Conservation (phyloP, 106 monocot genomes). For the Dendrobium officinale region DNA sequence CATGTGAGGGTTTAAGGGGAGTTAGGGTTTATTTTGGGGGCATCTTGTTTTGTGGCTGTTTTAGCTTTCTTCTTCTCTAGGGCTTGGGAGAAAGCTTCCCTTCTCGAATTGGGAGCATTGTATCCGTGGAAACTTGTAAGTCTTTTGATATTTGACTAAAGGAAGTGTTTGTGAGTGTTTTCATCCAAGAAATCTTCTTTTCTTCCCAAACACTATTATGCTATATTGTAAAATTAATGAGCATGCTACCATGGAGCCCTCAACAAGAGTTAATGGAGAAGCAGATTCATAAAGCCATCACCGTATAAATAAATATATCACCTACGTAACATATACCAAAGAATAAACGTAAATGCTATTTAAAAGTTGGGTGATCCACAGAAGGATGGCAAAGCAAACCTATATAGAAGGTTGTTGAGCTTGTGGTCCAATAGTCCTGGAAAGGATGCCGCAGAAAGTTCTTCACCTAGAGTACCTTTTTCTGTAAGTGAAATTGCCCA, state of each 20-base stretch:
- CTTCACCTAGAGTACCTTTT: conserved; percentile 45
- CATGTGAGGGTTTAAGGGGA: no score
- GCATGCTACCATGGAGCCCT: background rate
- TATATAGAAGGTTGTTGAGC: conserved; percentile 60
- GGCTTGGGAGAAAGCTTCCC: no score
- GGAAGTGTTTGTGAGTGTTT: no score
- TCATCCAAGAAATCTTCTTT: no score
- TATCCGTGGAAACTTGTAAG: no score
- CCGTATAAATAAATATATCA: background rate
- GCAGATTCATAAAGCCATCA: background rate
- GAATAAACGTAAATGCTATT: background rate
- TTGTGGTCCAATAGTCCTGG: conserved; percentile 14
- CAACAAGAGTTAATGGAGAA: background rate
- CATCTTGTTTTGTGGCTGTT: no score
- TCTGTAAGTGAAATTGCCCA: conserved; percentile 77
- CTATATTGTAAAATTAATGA: background rate
- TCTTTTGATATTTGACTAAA: no score
- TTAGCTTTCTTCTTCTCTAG: no score
- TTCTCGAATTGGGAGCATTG: no score
- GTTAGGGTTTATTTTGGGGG: no score
- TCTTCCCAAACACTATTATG: no score
- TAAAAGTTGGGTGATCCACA: background rate
- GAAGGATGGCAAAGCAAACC: conserved; percentile 30
- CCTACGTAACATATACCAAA: background rate
- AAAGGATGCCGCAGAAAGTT: conserved; percentile 54